These are phyloP conservation scores for Rhizomucor pusillus DNA, from an alignment of 371 early-diverging fungal species.

Conservation along the genomic window DNA sequence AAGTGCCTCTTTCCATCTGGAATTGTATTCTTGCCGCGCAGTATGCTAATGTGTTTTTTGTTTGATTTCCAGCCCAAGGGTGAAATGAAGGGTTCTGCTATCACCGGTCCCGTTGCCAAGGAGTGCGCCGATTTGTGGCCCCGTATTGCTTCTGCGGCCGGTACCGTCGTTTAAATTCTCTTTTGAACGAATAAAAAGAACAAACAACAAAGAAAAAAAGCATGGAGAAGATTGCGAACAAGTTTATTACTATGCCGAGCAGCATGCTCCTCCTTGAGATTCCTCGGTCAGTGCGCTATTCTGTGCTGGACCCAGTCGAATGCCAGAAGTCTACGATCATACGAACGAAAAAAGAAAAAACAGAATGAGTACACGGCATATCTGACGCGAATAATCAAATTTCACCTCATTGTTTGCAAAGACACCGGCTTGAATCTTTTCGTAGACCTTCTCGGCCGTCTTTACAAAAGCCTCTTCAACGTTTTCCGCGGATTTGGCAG, in stretches of 20 bases:
- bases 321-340: slow-evolving; percentile 47
- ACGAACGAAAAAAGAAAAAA: slow-evolving; percentile 5
- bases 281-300: slow-evolving; percentile 46
- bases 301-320: slow-evolving; percentile 45
- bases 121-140: slow-evolving; percentile 99
- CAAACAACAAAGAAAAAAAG: not conserved
- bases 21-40: too few species aligned
- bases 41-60: too few species aligned
- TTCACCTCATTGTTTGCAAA: slow-evolving; percentile 73
- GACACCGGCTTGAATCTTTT: slow-evolving; percentile 77
- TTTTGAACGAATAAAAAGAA: slow-evolving; percentile 5
- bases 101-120: slow-evolving; percentile 99
- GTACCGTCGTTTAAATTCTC: slow-evolving; percentile 73
- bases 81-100: slow-evolving; percentile 99
- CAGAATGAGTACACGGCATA: not conserved
- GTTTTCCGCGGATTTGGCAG: slow-evolving; percentile 91
- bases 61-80: slow-evolving; percentile 87
- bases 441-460: slow-evolving; percentile 79
- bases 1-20: slow-evolving; percentile 5
- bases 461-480: slow-evolving; percentile 83
- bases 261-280: slow-evolving; percentile 29
- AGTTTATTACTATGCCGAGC: slow-evolving; percentile 7
- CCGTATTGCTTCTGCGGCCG: slow-evolving; percentile 98
- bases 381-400: not conserved
- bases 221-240: not conserved